Evolutionary conservation across 305 asterid genomes (phyloP).

Genomic region (Rubia occidens): DNA sequence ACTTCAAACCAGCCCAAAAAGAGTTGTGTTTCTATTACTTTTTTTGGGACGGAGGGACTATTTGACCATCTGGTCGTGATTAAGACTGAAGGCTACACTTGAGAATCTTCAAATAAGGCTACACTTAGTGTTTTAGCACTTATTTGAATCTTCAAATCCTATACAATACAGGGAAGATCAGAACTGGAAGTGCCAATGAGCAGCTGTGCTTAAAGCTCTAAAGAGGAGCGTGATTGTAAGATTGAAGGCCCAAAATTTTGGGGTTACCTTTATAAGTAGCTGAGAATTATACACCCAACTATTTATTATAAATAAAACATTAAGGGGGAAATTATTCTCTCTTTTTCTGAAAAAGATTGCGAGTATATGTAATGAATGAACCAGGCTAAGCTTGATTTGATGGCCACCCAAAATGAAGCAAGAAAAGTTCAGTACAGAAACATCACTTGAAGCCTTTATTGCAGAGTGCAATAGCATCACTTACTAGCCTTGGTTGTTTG

Average conservation of each 20-base stretch:
- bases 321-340: neutral
- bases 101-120: neutral
- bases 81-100: neutral
- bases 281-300: neutral
- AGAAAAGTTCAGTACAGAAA: neutral
- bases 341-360: neutral
- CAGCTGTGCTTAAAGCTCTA: neutral
- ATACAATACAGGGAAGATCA: neutral
- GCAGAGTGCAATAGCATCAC: conserved; percentile 6
- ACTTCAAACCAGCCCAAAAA: neutral
- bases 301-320: neutral
- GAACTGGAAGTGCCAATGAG: neutral
- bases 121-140: neutral
- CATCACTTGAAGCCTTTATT: no score
- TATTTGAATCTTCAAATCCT: neutral
- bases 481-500: neutral
- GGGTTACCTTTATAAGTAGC: neutral
- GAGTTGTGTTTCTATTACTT: neutral
- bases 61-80: neutral
- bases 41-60: neutral
- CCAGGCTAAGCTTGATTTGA: neutral
- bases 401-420: neutral
- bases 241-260: neutral
- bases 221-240: neutral
- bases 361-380: neutral